phyloP scores from a whole-genome alignment of 305 asterid species.

The Striga hermonthica region DNA sequence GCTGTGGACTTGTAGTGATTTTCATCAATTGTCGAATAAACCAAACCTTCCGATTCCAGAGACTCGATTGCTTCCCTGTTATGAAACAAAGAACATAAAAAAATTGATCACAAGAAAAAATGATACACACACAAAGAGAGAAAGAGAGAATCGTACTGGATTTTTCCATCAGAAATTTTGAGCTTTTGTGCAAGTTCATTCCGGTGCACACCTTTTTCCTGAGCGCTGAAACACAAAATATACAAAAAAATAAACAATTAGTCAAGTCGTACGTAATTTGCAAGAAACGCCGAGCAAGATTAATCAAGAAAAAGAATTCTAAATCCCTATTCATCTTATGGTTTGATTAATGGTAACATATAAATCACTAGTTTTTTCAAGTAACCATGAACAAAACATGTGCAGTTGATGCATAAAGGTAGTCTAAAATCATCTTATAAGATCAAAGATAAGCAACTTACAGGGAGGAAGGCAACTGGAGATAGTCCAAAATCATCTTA shows the following conservation, averaged over 20 bases:
- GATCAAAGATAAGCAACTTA: constrained; percentile 38
- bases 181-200: constrained; percentile 70
- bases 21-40: constrained; percentile 80
- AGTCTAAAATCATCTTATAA: too few relatives aligned
- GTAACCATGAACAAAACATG: not conserved
- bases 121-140: constrained; percentile 25
- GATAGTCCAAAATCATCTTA: constrained; percentile 60
- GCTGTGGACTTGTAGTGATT: constrained; percentile 69
- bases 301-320: too few relatives aligned
- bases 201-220: constrained; percentile 64
- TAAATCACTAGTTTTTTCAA: not conserved
- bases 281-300: too few relatives aligned
- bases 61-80: constrained; percentile 63
- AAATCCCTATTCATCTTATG: too few relatives aligned
- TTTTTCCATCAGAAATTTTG: constrained; percentile 62
- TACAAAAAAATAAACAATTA: not conserved
- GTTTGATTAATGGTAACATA: too few relatives aligned
- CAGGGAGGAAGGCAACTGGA: constrained; percentile 63
- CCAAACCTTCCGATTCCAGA: constrained; percentile 72
- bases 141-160: constrained; percentile 43
- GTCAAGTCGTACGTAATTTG: too few relatives aligned
- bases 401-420: not conserved
- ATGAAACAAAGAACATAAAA: not conserved
- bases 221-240: constrained; percentile 45
- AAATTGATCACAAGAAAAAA: not conserved